Evolutionary conservation across 306 rosid species (phyloP).

Genomic region (Vachellia collinsii): DNA sequence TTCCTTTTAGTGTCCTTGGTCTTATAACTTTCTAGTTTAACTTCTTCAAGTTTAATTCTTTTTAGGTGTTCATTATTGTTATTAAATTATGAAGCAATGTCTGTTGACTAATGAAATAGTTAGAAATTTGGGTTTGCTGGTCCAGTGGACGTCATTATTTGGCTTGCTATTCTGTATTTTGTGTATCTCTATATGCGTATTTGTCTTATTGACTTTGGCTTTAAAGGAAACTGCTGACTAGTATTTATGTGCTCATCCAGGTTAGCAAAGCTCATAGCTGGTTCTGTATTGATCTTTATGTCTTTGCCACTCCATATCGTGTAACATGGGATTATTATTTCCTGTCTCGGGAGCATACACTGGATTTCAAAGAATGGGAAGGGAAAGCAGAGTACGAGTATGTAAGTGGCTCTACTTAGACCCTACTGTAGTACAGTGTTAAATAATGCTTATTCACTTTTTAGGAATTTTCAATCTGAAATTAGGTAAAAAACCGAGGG

Average conservation of each 20-base stretch:
- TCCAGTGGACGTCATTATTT: conserved; percentile 9
- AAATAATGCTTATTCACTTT: conserved; percentile 23
- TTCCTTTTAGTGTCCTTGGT: background rate
- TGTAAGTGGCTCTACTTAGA: conserved; percentile 60
- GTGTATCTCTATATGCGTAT: background rate
- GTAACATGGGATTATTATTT: conserved; percentile 97
- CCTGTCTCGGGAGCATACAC: conserved; percentile 86
- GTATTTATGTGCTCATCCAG: conserved; percentile 50
- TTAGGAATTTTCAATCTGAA: conserved; percentile 34
- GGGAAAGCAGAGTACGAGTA: conserved; percentile 87
- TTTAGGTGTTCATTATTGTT: background rate
- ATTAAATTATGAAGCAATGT: too few relatives aligned
- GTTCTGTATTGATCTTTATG: conserved; percentile 88
- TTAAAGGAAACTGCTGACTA: conserved; percentile 29
- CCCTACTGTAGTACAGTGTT: conserved; percentile 17
- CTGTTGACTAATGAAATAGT: conserved; percentile 21
- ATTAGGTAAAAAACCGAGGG: conserved; percentile 80
- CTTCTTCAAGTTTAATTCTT: background rate
- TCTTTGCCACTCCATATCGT: conserved; percentile 95
- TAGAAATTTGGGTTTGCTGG: conserved; percentile 16
- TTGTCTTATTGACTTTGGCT: conserved; percentile 7
- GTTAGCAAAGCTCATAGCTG: conserved; percentile 86
- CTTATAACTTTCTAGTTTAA: background rate
- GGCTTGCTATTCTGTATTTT: conserved; percentile 24
- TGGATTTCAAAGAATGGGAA: conserved; percentile 79